Conservation (phyloP, 2,329 filamentous ascomycete genomes). For the Claviceps humidiphila region DNA sequence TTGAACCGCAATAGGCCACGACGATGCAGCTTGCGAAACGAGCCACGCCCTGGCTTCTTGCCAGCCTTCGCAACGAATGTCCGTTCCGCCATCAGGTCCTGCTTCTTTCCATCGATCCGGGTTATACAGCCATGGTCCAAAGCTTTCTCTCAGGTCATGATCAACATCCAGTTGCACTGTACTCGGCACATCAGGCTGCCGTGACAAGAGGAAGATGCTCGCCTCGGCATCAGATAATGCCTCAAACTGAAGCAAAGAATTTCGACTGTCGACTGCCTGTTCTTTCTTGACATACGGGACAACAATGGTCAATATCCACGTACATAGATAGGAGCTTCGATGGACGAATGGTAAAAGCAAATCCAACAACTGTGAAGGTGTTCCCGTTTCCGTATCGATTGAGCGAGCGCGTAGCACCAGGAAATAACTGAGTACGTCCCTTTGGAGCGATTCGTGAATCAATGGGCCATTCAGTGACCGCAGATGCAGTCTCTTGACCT, state of each 20-base stretch:
- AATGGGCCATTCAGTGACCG: slow-evolving; percentile 40
- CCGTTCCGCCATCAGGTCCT: slow-evolving; percentile 4
- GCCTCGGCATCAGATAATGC: slow-evolving; percentile 44
- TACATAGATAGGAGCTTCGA: slow-evolving; percentile 45
- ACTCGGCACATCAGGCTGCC: slow-evolving; percentile 35
- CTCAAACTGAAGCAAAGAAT: slow-evolving; percentile 50
- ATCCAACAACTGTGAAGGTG: slow-evolving; percentile 53
- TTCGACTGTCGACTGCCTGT: slow-evolving; percentile 53
- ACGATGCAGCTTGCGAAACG: slow-evolving; percentile 39
- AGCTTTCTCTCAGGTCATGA: slow-evolving; percentile 52
- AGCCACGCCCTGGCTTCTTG: slow-evolving; percentile 59
- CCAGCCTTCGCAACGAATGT: slow-evolving; percentile 47
- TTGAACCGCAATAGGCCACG: slow-evolving; percentile 49
- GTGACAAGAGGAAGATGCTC: slow-evolving; percentile 47
- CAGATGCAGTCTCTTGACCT: slow-evolving; percentile 49
- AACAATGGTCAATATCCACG: slow-evolving; percentile 56
- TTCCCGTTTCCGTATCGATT: slow-evolving; percentile 60
- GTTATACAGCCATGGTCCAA: slow-evolving; percentile 64
- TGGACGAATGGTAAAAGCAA: slow-evolving; percentile 56
- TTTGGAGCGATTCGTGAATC: slow-evolving; percentile 30
- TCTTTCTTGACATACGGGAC: slow-evolving; percentile 57
- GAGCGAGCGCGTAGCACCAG: slow-evolving; percentile 53
- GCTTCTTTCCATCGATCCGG: slow-evolving; percentile 38
- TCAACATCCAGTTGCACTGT: slow-evolving; percentile 32
- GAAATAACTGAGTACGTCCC: slow-evolving; percentile 49